These are phyloP conservation scores for Tetrastigma voinierianum DNA, from an alignment of 164 flowering plant genomes.

Conservation along the genomic window DNA sequence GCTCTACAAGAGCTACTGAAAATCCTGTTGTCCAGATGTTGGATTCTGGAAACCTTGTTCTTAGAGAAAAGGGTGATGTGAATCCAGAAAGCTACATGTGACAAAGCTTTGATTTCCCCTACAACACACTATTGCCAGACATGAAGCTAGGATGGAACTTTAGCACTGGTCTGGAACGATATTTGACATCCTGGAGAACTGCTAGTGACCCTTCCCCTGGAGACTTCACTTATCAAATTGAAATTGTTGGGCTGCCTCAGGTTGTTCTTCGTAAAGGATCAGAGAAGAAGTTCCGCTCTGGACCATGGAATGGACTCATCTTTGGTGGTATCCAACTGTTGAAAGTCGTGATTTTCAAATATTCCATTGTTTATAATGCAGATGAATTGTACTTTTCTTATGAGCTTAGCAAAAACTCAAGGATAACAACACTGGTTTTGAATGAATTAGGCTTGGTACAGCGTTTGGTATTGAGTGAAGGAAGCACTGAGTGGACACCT, in stretches of 20 bases:
- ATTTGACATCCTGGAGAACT: background rate
- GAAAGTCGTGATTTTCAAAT: background rate
- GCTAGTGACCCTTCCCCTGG: background rate
- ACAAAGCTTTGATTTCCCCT: background rate
- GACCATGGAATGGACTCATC: background rate
- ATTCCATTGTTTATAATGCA: background rate
- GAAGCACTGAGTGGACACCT: constrained; percentile 5
- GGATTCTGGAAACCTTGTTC: no score
- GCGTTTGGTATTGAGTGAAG: constrained; percentile 8
- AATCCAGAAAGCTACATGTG: no score
- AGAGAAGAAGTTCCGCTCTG: background rate
- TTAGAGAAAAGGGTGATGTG: no score
- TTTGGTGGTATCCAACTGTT: background rate
- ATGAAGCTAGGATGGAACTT: background rate
- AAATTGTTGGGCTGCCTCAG: background rate
- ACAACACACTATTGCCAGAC: background rate
- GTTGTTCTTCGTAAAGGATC: background rate
- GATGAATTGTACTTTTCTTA: constrained; percentile 12
- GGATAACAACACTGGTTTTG: constrained; percentile 8
- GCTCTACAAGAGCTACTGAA: no score
- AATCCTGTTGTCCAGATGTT: no score
- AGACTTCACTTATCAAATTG: background rate
- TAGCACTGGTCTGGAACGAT: background rate
- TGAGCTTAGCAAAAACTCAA: background rate
- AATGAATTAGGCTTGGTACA: constrained; percentile 8